phyloP scores from a whole-genome alignment of 225 moss, liverwort and hornwort species.

The Climacium dendroides region DNA sequence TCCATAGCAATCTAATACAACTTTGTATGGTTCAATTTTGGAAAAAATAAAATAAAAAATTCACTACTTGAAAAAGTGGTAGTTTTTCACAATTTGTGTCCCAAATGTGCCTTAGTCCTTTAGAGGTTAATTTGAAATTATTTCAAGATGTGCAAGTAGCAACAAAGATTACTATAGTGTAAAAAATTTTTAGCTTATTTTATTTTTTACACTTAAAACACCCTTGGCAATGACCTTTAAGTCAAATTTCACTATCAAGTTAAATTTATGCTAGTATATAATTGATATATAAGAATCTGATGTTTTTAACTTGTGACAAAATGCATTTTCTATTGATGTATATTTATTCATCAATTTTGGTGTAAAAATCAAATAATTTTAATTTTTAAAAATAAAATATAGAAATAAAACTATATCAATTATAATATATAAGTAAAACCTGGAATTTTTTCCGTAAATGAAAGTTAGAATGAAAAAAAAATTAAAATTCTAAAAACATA shows the following conservation, averaged over 20 bases:
- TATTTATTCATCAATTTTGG: background rate
- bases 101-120: too few species aligned
- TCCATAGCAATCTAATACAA: too few species aligned
- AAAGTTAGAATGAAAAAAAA: background rate
- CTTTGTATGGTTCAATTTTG: too few species aligned
- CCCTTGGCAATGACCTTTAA: background rate
- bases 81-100: too few species aligned
- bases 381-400: background rate
- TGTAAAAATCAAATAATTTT: background rate
- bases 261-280: background rate
- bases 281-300: background rate
- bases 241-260: background rate
- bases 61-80: too few species aligned
- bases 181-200: fast-evolving
- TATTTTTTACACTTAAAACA: background rate
- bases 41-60: too few species aligned
- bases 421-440: background rate
- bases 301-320: background rate
- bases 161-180: background rate
- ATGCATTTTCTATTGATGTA: background rate
- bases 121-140: background rate
- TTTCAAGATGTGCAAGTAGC: background rate
- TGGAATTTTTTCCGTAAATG: fast-evolving
- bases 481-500: fast-evolving
- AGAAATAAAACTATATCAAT: background rate